Conservation (phyloP, 805 yeast species). For the Candida xyloterini region DNA sequence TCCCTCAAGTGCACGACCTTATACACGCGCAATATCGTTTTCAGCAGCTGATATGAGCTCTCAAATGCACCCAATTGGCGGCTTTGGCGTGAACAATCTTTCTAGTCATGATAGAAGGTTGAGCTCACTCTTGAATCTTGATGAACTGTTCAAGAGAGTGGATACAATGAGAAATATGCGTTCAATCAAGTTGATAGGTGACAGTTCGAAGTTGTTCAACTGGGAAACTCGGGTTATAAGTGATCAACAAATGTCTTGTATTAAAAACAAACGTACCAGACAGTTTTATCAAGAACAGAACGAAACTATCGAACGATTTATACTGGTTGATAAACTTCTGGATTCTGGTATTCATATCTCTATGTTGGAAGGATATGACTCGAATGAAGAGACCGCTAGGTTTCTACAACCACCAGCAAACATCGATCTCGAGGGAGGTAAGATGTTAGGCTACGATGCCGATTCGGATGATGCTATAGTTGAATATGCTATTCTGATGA, state of each 20-base stretch:
- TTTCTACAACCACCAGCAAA: conserved; percentile 51
- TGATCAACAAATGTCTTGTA: conserved; percentile 24
- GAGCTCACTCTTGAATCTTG: conserved; percentile 21
- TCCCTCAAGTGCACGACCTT: background rate
- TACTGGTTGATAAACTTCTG: conserved; percentile 59
- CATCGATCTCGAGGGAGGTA: conserved; percentile 56
- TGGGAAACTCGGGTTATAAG: conserved; percentile 36
- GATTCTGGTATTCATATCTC: conserved; percentile 68
- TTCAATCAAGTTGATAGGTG: conserved; percentile 47
- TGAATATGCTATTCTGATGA: conserved; percentile 58
- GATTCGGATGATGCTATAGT: conserved; percentile 44
- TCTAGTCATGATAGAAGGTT: conserved; percentile 21
- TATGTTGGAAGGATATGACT: conserved; percentile 61
- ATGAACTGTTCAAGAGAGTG: conserved; percentile 23
- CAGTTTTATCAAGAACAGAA: conserved; percentile 58
- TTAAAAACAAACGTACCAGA: conserved; percentile 32
- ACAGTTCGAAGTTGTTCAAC: conserved; percentile 33
- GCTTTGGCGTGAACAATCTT: conserved; percentile 24
- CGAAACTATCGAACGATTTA: conserved; percentile 51
- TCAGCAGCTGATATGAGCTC: conserved; percentile 5
- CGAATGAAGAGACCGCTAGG: conserved; percentile 21
- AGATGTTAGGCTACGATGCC: conserved; percentile 46
- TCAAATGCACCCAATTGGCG: background rate
- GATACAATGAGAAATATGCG: conserved; percentile 41
- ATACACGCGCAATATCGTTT: conserved; percentile 12